Evolutionary conservation across 768 basidiomycete species (phyloP).

Genomic region (Hirschioporus abietinus): DNA sequence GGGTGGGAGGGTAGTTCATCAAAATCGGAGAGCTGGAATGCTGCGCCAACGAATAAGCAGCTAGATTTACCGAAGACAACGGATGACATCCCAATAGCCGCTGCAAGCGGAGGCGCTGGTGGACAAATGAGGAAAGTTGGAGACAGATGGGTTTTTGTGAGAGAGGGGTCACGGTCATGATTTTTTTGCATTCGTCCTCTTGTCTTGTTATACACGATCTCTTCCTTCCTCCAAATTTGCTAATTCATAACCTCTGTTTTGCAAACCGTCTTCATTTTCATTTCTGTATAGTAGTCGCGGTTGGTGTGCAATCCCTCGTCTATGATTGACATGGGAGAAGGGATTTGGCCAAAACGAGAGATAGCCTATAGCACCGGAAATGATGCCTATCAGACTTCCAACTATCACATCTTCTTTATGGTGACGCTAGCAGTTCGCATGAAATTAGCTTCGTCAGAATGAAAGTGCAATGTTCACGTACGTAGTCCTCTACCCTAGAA

Average conservation of each 20-base stretch:
- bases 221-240: constrained; percentile 35
- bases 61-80: constrained; percentile 6
- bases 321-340: constrained; percentile 38
- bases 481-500: constrained; percentile 60
- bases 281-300: constrained; percentile 40
- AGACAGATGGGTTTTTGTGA: constrained; percentile 70
- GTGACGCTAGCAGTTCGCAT: constrained; percentile 40
- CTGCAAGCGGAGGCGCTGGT: constrained; percentile 28
- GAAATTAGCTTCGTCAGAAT: constrained; percentile 6
- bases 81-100: constrained; percentile 6
- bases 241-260: constrained; percentile 42
- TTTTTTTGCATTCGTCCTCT: constrained; percentile 21
- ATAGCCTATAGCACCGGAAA: constrained; percentile 46
- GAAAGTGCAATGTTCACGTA: constrained; percentile 27
- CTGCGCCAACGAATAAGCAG: constrained; percentile 4
- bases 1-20: constrained; percentile 1
- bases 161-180: constrained; percentile 23
- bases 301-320: constrained; percentile 23
- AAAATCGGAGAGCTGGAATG: constrained; percentile 8
- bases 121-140: constrained; percentile 66
- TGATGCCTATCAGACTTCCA: constrained; percentile 52
- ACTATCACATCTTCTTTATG: constrained; percentile 67
- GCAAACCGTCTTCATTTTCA: constrained; percentile 19
- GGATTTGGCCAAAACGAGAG: constrained; percentile 64
- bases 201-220: constrained; percentile 30